phyloP scores from a whole-genome alignment of 495 filamentous ascomycete genomes.

The Entonaema liquescens region DNA sequence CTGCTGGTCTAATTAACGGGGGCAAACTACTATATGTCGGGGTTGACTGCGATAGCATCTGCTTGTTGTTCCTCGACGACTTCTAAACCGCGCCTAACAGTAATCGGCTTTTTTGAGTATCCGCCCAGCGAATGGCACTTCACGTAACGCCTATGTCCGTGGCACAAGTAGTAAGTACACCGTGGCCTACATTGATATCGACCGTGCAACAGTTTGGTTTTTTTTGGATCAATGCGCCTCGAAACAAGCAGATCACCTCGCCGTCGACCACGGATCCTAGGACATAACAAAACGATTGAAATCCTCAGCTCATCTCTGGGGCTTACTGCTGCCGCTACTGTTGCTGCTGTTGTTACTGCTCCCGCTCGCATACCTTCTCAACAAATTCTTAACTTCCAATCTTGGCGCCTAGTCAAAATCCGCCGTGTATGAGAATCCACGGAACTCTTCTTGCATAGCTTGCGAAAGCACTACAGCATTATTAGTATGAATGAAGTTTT shows the following conservation, averaged over 20 bases:
- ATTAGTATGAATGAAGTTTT: conserved; percentile 38
- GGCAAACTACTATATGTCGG: conserved; percentile 30
- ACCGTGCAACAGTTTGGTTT: conserved; percentile 9
- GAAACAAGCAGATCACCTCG: conserved; percentile 23
- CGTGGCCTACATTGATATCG: conserved; percentile 19
- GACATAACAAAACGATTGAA: conserved; percentile 31
- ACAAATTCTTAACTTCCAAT: conserved; percentile 1
- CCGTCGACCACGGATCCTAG: conserved; percentile 18
- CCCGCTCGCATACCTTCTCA: neutral
- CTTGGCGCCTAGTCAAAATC: conserved; percentile 55
- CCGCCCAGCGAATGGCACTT: conserved; percentile 38
- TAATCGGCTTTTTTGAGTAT: conserved; percentile 20
- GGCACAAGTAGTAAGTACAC: conserved; percentile 18
- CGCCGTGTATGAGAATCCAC: conserved; percentile 89
- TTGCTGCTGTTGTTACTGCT: neutral
- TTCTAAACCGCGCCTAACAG: conserved; percentile 30
- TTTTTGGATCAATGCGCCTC: conserved; percentile 23
- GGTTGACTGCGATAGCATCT: conserved; percentile 28
- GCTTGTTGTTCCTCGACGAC: conserved; percentile 26
- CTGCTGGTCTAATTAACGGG: conserved; percentile 34
- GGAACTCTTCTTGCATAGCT: conserved; percentile 99
- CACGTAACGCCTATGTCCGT: conserved; percentile 28
- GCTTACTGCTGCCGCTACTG: neutral
- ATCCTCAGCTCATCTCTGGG: neutral
- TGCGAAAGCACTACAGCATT: conserved; percentile 81